phyloP scores from a whole-genome alignment of 371 early-diverging fungal genomes.

The Coemansia sp. region DNA sequence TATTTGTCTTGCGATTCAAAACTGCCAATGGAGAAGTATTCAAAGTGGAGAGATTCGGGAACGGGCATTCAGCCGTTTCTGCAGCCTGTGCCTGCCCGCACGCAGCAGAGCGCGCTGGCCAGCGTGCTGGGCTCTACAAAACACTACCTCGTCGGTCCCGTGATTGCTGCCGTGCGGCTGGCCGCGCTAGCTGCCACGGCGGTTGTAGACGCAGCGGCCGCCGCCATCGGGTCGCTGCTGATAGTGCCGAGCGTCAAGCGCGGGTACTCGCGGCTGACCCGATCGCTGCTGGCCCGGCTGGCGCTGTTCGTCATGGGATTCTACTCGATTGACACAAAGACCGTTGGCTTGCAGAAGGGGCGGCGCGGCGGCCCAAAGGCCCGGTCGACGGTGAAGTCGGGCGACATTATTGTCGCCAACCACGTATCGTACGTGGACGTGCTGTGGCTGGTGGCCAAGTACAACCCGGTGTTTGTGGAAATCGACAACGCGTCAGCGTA shows the following conservation, averaged over 20 bases:
- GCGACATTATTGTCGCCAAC: constrained; percentile 78
- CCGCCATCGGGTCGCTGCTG: constrained; percentile 26
- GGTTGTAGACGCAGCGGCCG: constrained; percentile 14
- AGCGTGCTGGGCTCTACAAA: constrained; percentile 18
- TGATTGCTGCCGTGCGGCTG: constrained; percentile 45
- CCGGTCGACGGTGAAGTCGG: constrained; percentile 46
- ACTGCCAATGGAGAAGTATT: constrained; percentile 47
- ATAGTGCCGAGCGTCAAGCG: constrained; percentile 22
- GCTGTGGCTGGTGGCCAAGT: constrained; percentile 70
- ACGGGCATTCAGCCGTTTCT: constrained; percentile 91
- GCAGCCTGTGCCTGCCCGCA: constrained; percentile 61
- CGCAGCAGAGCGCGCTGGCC: constrained; percentile 19
- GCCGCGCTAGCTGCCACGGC: constrained; percentile 32
- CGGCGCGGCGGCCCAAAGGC: constrained; percentile 16
- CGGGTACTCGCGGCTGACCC: constrained; percentile 18
- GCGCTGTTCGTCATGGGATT: constrained; percentile 65
- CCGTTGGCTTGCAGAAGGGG: constrained; percentile 48
- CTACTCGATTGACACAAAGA: constrained; percentile 55
- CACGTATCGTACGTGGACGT: constrained; percentile 85
- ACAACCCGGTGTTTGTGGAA: constrained; percentile 73
- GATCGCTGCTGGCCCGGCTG: constrained; percentile 47
- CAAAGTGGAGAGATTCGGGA: constrained; percentile 62
- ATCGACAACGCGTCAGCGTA: constrained; percentile 51
- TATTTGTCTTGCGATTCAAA: not conserved
- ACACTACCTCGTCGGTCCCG: constrained; percentile 52